A percentile compares a stretch with the other conserved stretches of the same genome.
Evolutionary conservation across 2,329 filamentous ascomycete genomes (phyloP).

Genomic region (Botryotinia globosa): DNA sequence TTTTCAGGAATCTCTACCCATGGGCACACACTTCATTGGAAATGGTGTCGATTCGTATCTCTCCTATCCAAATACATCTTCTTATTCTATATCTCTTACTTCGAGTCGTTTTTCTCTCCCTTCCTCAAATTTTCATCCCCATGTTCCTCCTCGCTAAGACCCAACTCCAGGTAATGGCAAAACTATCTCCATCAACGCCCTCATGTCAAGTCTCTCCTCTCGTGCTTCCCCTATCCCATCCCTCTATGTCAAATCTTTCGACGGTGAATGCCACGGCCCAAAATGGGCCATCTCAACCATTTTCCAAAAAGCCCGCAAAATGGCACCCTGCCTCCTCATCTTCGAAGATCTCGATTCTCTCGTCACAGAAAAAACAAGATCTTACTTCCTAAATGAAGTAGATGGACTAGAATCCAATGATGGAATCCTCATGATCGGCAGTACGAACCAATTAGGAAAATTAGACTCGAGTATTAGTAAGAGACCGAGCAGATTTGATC

Average conservation of each 20-base stretch:
- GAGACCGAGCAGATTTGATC: constrained; percentile 62
- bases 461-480: constrained; percentile 66
- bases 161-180: constrained; percentile 57
- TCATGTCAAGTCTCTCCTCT: constrained; percentile 60
- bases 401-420: constrained; percentile 68
- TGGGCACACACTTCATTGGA: neutral
- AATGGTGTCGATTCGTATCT: neutral
- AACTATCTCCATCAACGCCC: constrained; percentile 68
- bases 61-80: neutral
- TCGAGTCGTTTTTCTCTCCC: no score
- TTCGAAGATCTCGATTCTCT: constrained; percentile 71
- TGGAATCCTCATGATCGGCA: constrained; percentile 67
- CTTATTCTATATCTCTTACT: neutral
- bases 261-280: constrained; percentile 48
- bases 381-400: constrained; percentile 71
- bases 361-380: constrained; percentile 56
- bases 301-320: constrained; percentile 57
- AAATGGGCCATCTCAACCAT: constrained; percentile 53
- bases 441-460: constrained; percentile 62
- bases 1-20: neutral
- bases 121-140: neutral
- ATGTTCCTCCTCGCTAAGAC: neutral
- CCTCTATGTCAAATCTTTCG: constrained; percentile 57
- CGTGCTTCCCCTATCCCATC: constrained; percentile 54
- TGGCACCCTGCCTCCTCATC: constrained; percentile 67